phyloP scores from a whole-genome alignment of 163 green algal genomes.

The Coccomyxa subellipsoidea region DNA sequence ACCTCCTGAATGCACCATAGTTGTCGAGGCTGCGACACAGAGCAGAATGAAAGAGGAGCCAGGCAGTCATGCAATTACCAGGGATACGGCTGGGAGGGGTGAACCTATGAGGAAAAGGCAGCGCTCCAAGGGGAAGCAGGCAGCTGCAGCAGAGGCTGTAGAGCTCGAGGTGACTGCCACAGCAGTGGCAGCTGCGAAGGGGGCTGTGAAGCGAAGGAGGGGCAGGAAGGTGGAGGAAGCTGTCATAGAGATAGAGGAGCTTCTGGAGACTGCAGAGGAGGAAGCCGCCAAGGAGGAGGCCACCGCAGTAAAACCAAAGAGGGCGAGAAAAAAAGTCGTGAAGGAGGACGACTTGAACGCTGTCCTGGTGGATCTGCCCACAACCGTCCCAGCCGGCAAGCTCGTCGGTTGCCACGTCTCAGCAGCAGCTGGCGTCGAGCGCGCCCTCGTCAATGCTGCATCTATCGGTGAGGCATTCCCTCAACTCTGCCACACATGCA shows the following conservation, averaged over 20 bases:
- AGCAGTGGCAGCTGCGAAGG: background rate
- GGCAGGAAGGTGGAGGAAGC: background rate
- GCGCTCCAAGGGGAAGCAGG: background rate
- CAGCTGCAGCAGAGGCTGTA: background rate
- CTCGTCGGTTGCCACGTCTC: slow-evolving; percentile 19
- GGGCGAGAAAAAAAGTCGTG: background rate
- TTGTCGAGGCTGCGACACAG: too few species aligned
- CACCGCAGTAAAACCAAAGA: background rate
- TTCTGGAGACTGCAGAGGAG: background rate
- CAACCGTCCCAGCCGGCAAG: background rate
- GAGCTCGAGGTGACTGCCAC: background rate
- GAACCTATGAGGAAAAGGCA: background rate
- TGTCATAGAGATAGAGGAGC: background rate
- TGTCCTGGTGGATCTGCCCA: background rate
- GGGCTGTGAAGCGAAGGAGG: background rate
- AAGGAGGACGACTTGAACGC: background rate
- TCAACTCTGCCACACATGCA: background rate
- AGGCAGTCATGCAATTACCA: background rate
- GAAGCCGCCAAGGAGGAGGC: background rate
- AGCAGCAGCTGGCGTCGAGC: slow-evolving; percentile 20
- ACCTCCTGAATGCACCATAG: too few species aligned
- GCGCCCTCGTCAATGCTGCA: slow-evolving; percentile 24
- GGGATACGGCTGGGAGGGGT: background rate
- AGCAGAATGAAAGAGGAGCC: too few species aligned
- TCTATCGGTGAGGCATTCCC: slow-evolving; percentile 18